A percentile compares a stretch with the other conserved stretches of the same genome.
phyloP scores from a whole-genome alignment of 305 asterid species.

The Fraxinus latifolia region DNA sequence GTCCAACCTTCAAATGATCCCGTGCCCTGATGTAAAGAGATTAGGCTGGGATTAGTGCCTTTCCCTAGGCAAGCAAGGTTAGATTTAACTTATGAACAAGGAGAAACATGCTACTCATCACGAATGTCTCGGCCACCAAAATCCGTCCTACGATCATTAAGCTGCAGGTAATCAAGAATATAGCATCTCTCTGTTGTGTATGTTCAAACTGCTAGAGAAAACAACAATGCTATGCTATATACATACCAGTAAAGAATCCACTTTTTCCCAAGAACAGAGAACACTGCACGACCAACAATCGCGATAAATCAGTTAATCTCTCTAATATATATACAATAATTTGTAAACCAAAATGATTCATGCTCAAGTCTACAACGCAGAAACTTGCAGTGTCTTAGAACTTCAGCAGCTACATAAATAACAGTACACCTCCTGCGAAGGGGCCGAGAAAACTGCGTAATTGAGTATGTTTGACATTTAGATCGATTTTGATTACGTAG shows the following conservation, averaged over 20 bases:
- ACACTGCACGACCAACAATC: constrained; percentile 20
- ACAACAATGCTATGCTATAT: not conserved
- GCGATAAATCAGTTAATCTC: not conserved
- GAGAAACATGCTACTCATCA: constrained; percentile 28
- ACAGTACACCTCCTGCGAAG: constrained; percentile 22
- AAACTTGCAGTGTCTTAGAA: constrained; percentile 31
- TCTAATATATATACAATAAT: not conserved
- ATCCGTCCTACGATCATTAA: constrained; percentile 34
- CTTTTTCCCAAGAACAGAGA: constrained; percentile 28
- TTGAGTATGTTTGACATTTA: not conserved
- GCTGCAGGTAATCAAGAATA: constrained; percentile 20
- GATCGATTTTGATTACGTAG: not conserved
- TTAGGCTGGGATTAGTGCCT: not conserved
- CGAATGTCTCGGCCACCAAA: constrained; percentile 29
- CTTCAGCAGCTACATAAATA: constrained; percentile 15
- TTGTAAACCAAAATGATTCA: not conserved
- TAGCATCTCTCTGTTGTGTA: not conserved
- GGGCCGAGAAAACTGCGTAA: not conserved
- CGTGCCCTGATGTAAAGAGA: not conserved
- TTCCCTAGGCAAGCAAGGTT: not conserved
- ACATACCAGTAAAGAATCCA: constrained; percentile 30
- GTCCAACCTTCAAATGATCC: not conserved
- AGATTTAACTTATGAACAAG: constrained; percentile 16
- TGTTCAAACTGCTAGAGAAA: not conserved
- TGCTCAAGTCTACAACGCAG: not conserved